Conservation (phyloP, 2,329 filamentous ascomycete species). For the Periglandula ipomoeae region DNA sequence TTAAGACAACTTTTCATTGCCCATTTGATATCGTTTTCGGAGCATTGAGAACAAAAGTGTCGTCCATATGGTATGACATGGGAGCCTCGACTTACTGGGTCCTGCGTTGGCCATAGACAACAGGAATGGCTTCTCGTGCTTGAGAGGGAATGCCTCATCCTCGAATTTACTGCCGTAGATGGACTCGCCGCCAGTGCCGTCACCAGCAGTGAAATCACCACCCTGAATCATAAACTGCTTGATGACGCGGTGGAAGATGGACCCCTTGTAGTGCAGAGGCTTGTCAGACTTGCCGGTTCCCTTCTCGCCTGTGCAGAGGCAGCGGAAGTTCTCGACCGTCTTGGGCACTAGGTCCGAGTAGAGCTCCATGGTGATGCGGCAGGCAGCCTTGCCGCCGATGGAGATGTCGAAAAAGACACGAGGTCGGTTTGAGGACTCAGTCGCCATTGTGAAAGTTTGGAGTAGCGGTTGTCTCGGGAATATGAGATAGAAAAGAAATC, state of each 20-base stretch:
- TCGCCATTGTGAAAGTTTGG: slow-evolving; percentile 27
- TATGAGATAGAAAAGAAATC: neutral
- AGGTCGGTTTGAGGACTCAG: slow-evolving; percentile 45
- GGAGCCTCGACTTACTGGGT: slow-evolving; percentile 51
- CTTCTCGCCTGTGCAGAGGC: slow-evolving; percentile 91
- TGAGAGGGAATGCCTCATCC: slow-evolving; percentile 88
- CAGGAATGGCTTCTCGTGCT: slow-evolving; percentile 89
- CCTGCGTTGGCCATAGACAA: slow-evolving; percentile 98
- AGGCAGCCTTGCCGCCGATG: slow-evolving; percentile 63
- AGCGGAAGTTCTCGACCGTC: slow-evolving; percentile 93
- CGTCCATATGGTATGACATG: too few species aligned
- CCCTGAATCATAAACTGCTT: slow-evolving; percentile 96
- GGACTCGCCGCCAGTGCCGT: slow-evolving; percentile 91
- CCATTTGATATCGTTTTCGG: slow-evolving; percentile 5
- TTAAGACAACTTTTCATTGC: neutral
- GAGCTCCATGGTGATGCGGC: slow-evolving; percentile 81
- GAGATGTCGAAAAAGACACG: slow-evolving; percentile 91
- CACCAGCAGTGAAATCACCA: slow-evolving; percentile 90
- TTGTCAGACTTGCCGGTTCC: slow-evolving; percentile 73
- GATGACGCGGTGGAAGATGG: slow-evolving; percentile 90
- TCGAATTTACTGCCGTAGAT: slow-evolving; percentile 98
- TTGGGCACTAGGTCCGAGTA: slow-evolving; percentile 73
- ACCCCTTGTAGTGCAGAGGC: slow-evolving; percentile 87
- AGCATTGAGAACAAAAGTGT: too few species aligned
- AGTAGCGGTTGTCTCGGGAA: neutral